A percentile compares a stretch with the other conserved stretches of the same genome.
These are phyloP conservation scores for Thraustochytrium sp. DNA, from an alignment of 352 stramenopile genomes.

Conservation along the genomic window DNA sequence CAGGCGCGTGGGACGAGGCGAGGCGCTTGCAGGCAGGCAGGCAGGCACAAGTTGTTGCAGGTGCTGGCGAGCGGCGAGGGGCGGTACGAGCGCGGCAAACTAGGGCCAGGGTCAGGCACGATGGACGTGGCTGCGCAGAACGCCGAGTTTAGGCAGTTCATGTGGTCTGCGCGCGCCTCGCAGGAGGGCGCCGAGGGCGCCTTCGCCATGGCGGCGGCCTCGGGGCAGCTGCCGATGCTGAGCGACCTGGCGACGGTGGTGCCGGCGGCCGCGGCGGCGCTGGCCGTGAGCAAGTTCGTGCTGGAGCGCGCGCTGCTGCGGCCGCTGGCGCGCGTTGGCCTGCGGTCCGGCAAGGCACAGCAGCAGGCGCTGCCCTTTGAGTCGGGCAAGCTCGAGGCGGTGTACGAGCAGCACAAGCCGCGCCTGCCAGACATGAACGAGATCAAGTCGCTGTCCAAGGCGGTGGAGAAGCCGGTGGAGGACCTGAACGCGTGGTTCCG, in stretches of 20 bases:
- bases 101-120: too few relatives aligned
- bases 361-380: conserved; percentile 33
- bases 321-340: conserved; percentile 66
- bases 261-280: background rate
- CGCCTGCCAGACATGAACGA: conserved; percentile 42
- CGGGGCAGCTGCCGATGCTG: background rate
- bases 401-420: conserved; percentile 28
- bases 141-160: background rate
- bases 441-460: conserved; percentile 40
- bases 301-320: background rate
- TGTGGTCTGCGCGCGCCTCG: background rate
- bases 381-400: conserved; percentile 24
- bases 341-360: conserved; percentile 66
- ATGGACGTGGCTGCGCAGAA: conserved; percentile 15
- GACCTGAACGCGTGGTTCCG: conserved; percentile 40
- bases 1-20: too few relatives aligned
- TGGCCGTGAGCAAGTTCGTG: conserved; percentile 12
- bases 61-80: too few relatives aligned
- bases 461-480: conserved; percentile 31
- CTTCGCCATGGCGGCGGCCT: background rate
- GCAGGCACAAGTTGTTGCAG: too few relatives aligned
- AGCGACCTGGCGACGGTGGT: background rate
- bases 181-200: background rate
- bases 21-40: too few relatives aligned
- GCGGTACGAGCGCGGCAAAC: too few relatives aligned